phyloP scores from a whole-genome alignment of 495 filamentous ascomycete genomes.

The Annulohypoxylon maeteangense region DNA sequence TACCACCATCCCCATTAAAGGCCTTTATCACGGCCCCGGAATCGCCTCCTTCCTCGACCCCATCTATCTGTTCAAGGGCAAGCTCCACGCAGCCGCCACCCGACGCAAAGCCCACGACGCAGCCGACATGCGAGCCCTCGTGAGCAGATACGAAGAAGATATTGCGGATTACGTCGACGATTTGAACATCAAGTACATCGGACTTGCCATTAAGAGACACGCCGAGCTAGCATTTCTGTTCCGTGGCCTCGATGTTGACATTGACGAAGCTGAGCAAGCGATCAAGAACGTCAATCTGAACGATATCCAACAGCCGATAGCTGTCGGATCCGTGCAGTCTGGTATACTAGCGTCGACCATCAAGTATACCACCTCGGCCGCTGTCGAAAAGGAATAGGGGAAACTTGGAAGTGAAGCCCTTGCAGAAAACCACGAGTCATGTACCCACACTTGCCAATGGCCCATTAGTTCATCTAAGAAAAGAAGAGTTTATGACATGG shows the following conservation, averaged over 20 bases:
- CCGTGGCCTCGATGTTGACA: background rate
- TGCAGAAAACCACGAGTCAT: background rate
- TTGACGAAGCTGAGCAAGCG: background rate
- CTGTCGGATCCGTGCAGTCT: background rate
- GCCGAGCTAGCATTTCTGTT: slow-evolving; percentile 2
- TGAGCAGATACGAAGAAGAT: background rate
- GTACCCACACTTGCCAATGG: too few species aligned
- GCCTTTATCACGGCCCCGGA: slow-evolving; percentile 26
- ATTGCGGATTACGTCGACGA: background rate
- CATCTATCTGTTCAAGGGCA: slow-evolving; percentile 46
- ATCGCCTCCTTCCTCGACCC: slow-evolving; percentile 39
- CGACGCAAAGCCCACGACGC: slow-evolving; percentile 41
- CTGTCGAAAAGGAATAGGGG: too few species aligned
- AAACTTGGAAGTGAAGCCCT: too few species aligned
- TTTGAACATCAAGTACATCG: background rate
- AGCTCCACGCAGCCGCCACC: slow-evolving; percentile 43
- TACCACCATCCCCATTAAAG: background rate
- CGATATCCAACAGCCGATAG: background rate
- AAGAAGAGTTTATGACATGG: too few species aligned
- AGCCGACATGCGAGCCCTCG: slow-evolving; percentile 41
- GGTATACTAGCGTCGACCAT: background rate
- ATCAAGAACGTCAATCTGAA: background rate
- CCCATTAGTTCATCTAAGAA: too few species aligned
- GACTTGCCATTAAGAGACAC: background rate
- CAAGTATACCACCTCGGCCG: background rate